Evolutionary conservation across 2,329 filamentous ascomycete genomes (phyloP).

Genomic region (Dactylellina parvicollis): DNA sequence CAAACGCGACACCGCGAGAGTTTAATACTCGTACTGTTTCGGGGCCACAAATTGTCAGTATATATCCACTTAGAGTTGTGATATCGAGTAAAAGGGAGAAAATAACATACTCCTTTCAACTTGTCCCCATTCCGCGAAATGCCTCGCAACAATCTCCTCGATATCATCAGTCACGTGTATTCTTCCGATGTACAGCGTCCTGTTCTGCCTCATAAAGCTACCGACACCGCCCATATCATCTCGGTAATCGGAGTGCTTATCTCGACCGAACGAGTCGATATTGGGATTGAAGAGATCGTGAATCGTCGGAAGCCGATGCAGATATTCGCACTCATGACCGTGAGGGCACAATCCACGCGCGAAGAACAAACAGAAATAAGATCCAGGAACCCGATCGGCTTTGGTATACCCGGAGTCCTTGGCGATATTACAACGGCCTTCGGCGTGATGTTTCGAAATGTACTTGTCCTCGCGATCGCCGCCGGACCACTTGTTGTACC

Average conservation of each 20-base stretch:
- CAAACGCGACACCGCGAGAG: constrained; percentile 87
- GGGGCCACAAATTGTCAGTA: constrained; percentile 57
- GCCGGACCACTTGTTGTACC: constrained; percentile 98
- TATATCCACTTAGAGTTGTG: neutral
- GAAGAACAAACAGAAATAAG: constrained; percentile 93
- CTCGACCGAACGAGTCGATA: constrained; percentile 91
- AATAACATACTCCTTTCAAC: constrained; percentile 74
- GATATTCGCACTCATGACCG: constrained; percentile 91
- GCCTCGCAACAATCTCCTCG: constrained; percentile 91
- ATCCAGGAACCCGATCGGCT: constrained; percentile 78
- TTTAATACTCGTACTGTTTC: constrained; percentile 78
- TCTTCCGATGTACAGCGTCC: constrained; percentile 90
- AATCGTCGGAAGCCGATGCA: constrained; percentile 85
- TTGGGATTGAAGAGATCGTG: constrained; percentile 94
- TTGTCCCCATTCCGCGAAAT: constrained; percentile 97
- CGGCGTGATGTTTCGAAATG: constrained; percentile 81
- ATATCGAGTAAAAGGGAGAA: neutral
- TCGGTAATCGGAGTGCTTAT: constrained; percentile 91
- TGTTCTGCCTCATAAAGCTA: constrained; percentile 90
- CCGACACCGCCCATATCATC: constrained; percentile 99
- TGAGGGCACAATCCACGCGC: constrained; percentile 83
- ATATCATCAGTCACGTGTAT: constrained; percentile 98
- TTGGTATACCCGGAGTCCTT: constrained; percentile 81
- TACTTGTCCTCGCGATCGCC: constrained; percentile 94
- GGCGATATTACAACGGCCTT: constrained; percentile 85